These are phyloP conservation scores for Naganishia vishniacii DNA, from an alignment of 768 basidiomycete species.

Conservation along the genomic window DNA sequence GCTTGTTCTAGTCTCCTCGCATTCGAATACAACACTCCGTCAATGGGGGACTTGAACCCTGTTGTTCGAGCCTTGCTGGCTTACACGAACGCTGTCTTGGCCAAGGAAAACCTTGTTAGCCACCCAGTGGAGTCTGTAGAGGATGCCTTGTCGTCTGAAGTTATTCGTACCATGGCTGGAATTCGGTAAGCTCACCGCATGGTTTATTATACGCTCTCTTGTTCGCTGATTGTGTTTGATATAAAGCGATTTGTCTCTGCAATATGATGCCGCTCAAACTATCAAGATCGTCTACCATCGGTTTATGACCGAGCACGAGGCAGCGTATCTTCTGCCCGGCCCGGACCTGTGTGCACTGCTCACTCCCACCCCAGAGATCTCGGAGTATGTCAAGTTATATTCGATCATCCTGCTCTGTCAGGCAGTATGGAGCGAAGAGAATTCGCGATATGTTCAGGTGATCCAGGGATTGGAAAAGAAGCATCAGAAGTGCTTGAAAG, in stretches of 20 bases:
- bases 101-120: background rate
- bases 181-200: background rate
- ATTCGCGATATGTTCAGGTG: background rate
- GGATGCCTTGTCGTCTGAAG: background rate
- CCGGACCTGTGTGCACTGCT: background rate
- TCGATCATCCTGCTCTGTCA: background rate
- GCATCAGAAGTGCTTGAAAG: conserved; percentile 13
- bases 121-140: background rate
- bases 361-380: background rate
- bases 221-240: background rate
- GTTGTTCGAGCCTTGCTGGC: background rate
- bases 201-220: background rate
- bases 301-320: background rate
- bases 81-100: background rate
- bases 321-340: background rate
- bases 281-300: conserved; percentile 4
- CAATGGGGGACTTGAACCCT: background rate
- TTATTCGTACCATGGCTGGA: background rate
- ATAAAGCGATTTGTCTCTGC: background rate
- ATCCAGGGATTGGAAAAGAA: conserved; percentile 10
- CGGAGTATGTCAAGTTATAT: conserved; percentile 17
- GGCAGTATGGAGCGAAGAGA: conserved; percentile 12
- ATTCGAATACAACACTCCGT: too few species aligned
- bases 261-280: background rate
- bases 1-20: too few species aligned